Conservation (phyloP, 2,329 filamentous ascomycete genomes). For the Aspergillus quadrilineatus region DNA sequence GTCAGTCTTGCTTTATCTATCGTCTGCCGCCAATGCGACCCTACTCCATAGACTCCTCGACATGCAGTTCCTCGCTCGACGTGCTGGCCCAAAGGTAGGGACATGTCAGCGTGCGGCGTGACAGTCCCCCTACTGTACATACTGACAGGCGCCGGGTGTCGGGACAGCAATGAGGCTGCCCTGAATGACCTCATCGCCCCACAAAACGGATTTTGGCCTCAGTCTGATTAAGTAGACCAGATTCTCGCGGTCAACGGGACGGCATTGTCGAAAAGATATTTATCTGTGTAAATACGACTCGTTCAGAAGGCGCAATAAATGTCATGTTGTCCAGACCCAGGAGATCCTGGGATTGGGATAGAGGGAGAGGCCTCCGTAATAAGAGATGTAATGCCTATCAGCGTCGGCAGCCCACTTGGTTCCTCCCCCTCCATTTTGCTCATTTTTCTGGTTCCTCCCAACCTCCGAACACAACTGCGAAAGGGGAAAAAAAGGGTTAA, state of each 20-base stretch:
- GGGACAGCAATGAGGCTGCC: neutral
- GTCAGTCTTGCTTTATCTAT: neutral
- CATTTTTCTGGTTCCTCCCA: slow-evolving; percentile 17
- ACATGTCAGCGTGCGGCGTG: neutral
- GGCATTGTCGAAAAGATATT: neutral
- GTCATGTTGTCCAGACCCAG: neutral
- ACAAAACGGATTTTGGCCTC: neutral
- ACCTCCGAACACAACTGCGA: slow-evolving; percentile 13
- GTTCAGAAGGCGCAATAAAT: neutral
- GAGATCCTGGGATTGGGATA: neutral
- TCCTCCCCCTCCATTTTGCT: slow-evolving; percentile 8
- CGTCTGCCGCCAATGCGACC: neutral
- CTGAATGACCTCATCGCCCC: slow-evolving; percentile 4
- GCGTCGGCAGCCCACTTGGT: slow-evolving; percentile 19
- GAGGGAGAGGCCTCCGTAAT: neutral
- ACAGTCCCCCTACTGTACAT: too few species aligned
- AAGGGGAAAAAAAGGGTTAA: slow-evolving; percentile 5
- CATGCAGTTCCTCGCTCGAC: neutral
- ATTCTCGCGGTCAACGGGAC: neutral
- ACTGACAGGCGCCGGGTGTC: neutral
- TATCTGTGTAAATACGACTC: neutral
- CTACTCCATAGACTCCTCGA: neutral
- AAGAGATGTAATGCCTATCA: slow-evolving; percentile 9
- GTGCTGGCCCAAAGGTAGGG: neutral
- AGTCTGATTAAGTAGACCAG: neutral